A percentile compares a stretch with the other conserved stretches of the same genome.
Evolutionary conservation across 2,329 filamentous ascomycete genomes (phyloP).

Genomic region (Acephala macrosclerotiorum): DNA sequence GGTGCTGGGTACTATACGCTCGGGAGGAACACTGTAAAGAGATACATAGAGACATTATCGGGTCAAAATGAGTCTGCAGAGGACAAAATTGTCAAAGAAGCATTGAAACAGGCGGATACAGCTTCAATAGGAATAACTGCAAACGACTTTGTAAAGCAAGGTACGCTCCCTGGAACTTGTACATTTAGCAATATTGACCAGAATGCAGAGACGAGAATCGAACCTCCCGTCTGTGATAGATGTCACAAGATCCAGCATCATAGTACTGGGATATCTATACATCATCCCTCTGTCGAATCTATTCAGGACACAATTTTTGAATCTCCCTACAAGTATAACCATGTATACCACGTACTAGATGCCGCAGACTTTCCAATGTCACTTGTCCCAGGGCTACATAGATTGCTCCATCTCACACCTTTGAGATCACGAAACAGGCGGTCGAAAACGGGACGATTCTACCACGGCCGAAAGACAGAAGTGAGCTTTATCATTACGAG

Average conservation of each 20-base stretch:
- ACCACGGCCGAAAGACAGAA: constrained; percentile 72
- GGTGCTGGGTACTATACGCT: constrained; percentile 65
- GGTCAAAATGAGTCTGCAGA: constrained; percentile 42
- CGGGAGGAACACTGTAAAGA: constrained; percentile 57
- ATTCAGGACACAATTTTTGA: constrained; percentile 86
- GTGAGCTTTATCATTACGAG: constrained; percentile 92
- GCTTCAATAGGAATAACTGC: constrained; percentile 24
- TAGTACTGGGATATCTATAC: constrained; percentile 72
- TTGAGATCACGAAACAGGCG: constrained; percentile 83
- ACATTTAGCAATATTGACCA: constrained; percentile 17
- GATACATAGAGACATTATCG: constrained; percentile 50
- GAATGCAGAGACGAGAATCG: constrained; percentile 27
- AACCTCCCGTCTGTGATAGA: constrained; percentile 77
- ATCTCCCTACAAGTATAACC: constrained; percentile 88
- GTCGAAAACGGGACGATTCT: constrained; percentile 71
- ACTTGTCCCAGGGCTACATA: constrained; percentile 77
- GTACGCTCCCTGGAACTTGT: constrained; percentile 17
- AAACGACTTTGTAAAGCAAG: constrained; percentile 23
- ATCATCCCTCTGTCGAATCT: constrained; percentile 81
- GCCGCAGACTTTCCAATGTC: constrained; percentile 98
- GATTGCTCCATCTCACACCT: constrained; percentile 73
- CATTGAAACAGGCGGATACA: constrained; percentile 36
- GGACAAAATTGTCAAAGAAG: constrained; percentile 54
- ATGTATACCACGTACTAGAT: constrained; percentile 94
- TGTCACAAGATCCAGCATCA: constrained; percentile 87